These are phyloP conservation scores for Cephaloascus fragrans DNA, from an alignment of 805 yeast species.

Conservation along the genomic window DNA sequence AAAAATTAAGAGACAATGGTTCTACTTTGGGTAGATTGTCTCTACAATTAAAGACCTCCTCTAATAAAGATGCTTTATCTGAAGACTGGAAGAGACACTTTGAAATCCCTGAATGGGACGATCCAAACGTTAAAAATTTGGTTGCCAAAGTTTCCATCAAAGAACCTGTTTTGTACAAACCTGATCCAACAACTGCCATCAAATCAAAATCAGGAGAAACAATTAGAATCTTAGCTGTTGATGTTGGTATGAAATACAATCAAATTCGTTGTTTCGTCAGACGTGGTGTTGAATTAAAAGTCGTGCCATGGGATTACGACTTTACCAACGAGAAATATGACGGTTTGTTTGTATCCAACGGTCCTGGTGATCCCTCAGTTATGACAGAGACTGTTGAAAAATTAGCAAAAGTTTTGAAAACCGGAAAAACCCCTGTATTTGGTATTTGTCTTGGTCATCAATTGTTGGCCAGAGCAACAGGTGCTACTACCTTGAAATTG, in stretches of 20 bases:
- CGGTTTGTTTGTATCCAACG: conserved; percentile 93
- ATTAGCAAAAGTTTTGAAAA: conserved; percentile 46
- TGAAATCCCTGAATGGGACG: conserved; percentile 79
- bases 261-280: conserved; percentile 94
- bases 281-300: conserved; percentile 92
- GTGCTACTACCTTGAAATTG: conserved; percentile 85
- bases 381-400: conserved; percentile 58
- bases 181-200: conserved; percentile 41
- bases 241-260: conserved; percentile 96
- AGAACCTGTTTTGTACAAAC: conserved; percentile 69
- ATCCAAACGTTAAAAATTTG: conserved; percentile 85
- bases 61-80: conserved; percentile 20
- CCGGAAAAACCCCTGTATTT: conserved; percentile 78
- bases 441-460: conserved; percentile 99
- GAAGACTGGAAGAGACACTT: conserved; percentile 54
- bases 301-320: conserved; percentile 94
- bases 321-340: conserved; percentile 75
- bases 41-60: conserved; percentile 35
- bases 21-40: conserved; percentile 87
- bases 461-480: conserved; percentile 88
- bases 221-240: conserved; percentile 80
- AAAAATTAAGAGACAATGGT: conserved; percentile 86
- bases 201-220: conserved; percentile 67
- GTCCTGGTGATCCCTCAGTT: conserved; percentile 98
- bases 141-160: conserved; percentile 84